These are phyloP conservation scores for Psilocybe cyanescens DNA, from an alignment of 768 basidiomycete species.

Conservation along the genomic window DNA sequence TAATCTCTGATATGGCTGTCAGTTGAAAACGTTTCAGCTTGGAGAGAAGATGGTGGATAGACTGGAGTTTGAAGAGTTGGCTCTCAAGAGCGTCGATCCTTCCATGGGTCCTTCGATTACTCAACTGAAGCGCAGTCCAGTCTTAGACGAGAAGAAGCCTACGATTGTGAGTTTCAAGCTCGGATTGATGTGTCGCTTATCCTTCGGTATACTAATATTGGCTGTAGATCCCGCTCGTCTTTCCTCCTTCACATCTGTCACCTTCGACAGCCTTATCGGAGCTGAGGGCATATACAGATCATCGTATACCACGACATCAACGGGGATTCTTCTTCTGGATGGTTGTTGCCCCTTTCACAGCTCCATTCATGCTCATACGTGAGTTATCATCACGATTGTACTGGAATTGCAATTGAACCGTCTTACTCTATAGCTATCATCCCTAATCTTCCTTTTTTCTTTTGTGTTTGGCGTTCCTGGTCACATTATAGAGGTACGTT, in stretches of 20 bases:
- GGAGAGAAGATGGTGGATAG: constrained; percentile 74
- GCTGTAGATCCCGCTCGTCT: constrained; percentile 65
- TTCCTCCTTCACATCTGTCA: constrained; percentile 51
- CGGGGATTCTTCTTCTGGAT: constrained; percentile 72
- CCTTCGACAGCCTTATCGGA: constrained; percentile 43
- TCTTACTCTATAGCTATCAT: constrained; percentile 60
- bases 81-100: constrained; percentile 73
- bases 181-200: background rate
- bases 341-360: constrained; percentile 67
- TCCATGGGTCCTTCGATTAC: constrained; percentile 59
- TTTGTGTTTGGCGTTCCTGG: constrained; percentile 86
- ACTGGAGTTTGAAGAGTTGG: constrained; percentile 82
- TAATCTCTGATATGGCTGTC: background rate
- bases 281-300: constrained; percentile 52
- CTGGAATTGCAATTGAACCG: background rate
- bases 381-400: constrained; percentile 29
- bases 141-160: constrained; percentile 24
- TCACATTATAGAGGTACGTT: constrained; percentile 76
- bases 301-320: constrained; percentile 65
- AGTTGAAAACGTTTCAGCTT: constrained; percentile 63
- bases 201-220: background rate
- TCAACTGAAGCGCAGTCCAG: constrained; percentile 24
- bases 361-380: constrained; percentile 83
- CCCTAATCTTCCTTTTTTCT: constrained; percentile 87
- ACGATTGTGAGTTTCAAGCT: constrained; percentile 14